These are phyloP conservation scores for Lipomyces spencermartinsiae DNA, from an alignment of 805 yeast genomes.

Conservation along the genomic window DNA sequence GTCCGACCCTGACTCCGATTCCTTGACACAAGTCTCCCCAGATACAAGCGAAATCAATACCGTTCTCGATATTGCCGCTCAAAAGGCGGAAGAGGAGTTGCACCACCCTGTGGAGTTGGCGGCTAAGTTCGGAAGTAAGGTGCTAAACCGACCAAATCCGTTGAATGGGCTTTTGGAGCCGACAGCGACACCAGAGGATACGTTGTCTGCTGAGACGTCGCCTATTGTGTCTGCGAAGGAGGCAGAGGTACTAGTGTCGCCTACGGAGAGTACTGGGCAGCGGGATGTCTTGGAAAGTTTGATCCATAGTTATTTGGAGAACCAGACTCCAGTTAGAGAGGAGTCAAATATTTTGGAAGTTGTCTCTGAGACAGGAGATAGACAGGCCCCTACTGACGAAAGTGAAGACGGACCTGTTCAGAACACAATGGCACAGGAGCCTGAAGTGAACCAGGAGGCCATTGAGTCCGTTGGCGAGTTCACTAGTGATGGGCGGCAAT, in stretches of 20 bases:
- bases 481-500: background rate
- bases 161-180: conserved; percentile 3
- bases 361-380: background rate
- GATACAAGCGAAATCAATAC: background rate
- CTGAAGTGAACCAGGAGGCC: background rate
- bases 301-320: conserved; percentile 17
- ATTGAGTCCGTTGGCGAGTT: background rate
- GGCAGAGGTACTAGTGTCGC: background rate
- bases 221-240: background rate
- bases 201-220: background rate
- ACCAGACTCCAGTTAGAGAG: background rate
- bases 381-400: background rate
- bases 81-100: conserved; percentile 7
- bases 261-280: conserved; percentile 15
- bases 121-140: background rate
- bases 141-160: conserved; percentile 1
- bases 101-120: background rate
- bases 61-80: conserved; percentile 1
- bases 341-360: background rate
- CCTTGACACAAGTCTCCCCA: background rate
- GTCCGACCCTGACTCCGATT: background rate
- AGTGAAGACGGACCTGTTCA: background rate
- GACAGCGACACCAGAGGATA: conserved; percentile 2
- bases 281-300: conserved; percentile 23
- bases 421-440: background rate